phyloP scores from a whole-genome alignment of 345 rosid species.

The Conringia planisiliqua region DNA sequence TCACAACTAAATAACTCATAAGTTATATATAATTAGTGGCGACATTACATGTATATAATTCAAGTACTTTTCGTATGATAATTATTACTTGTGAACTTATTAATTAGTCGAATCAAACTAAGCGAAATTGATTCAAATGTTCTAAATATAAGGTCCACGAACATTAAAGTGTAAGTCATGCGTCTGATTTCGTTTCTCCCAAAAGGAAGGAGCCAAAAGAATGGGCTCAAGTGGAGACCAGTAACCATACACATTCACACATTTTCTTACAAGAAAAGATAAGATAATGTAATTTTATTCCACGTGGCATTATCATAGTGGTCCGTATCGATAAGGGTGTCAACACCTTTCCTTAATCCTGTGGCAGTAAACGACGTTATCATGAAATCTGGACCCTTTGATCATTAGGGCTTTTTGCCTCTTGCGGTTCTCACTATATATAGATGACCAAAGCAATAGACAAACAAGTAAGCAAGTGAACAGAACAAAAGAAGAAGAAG shows the following conservation, averaged over 20 bases:
- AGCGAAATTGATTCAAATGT: neutral
- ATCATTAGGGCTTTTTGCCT: neutral
- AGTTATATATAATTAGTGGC: no score
- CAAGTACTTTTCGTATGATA: neutral
- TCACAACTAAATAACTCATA: no score
- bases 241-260: slow-evolving; percentile 26
- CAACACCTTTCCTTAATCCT: slow-evolving; percentile 30
- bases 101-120: neutral
- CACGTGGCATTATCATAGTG: slow-evolving; percentile 24
- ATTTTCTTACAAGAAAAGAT: slow-evolving; percentile 21
- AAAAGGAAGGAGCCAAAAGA: slow-evolving; percentile 27
- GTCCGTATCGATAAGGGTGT: slow-evolving; percentile 30
- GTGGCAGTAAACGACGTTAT: slow-evolving; percentile 37
- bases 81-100: neutral
- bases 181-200: neutral
- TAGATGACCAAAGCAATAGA: slow-evolving; percentile 6
- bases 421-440: slow-evolving; percentile 13
- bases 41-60: neutral
- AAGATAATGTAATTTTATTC: slow-evolving; percentile 13
- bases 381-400: slow-evolving; percentile 26
- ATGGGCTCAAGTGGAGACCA: slow-evolving; percentile 25
- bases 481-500: slow-evolving; percentile 1
- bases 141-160: neutral
- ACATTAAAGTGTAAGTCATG: slow-evolving; percentile 3
- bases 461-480: neutral